Evolutionary conservation across 768 basidiomycete genomes (phyloP).

Genomic region (Steccherinum ochraceum): DNA sequence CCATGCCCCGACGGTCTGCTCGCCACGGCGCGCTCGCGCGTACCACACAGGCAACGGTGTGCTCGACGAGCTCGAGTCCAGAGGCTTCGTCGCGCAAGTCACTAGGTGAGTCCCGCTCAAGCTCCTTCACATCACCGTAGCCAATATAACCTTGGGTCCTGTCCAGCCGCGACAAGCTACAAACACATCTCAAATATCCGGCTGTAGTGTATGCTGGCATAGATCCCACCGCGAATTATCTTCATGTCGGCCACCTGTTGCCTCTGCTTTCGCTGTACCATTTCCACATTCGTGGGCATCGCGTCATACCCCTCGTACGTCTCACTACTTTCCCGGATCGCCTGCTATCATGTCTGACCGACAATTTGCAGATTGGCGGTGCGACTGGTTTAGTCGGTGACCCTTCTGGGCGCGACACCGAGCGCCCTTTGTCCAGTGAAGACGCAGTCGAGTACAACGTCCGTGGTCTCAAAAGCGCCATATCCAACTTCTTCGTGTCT

Average conservation of each 20-base stretch:
- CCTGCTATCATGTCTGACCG: conserved; percentile 2
- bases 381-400: conserved; percentile 97
- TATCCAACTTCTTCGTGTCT: conserved; percentile 67
- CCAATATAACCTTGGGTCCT: neutral
- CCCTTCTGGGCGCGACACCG: conserved; percentile 83
- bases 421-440: conserved; percentile 63
- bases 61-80: conserved; percentile 6
- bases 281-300: conserved; percentile 82
- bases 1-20: no score
- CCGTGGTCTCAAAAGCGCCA: conserved; percentile 48
- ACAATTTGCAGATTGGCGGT: conserved; percentile 73
- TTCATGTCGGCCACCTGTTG: conserved; percentile 92
- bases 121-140: neutral
- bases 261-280: conserved; percentile 85
- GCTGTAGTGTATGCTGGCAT: conserved; percentile 81
- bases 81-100: conserved; percentile 10
- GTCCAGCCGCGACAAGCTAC: conserved; percentile 9
- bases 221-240: conserved; percentile 84
- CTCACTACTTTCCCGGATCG: neutral
- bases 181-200: neutral
- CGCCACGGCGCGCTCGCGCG: no score
- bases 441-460: conserved; percentile 64
- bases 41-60: conserved; percentile 4
- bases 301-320: conserved; percentile 76
- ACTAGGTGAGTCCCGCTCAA: conserved; percentile 8